Evolutionary conservation across 139 green algal genomes (phyloP).

Genomic region (Cymbomonas tetramitiformis): DNA sequence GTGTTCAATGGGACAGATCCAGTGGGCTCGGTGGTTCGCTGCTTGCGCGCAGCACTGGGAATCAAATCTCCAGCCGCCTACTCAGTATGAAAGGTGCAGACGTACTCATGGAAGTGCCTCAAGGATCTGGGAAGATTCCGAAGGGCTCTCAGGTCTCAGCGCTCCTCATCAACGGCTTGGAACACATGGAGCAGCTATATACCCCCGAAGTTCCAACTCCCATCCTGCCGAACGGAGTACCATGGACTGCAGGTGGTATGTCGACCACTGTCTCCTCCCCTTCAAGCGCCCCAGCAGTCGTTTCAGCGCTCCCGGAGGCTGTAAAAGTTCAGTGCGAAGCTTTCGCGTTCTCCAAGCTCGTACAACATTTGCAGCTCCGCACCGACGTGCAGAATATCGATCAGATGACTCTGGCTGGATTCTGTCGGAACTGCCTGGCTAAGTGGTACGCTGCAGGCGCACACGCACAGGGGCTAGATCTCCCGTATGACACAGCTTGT

Average conservation of each 20-base stretch:
- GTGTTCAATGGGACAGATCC: conserved; percentile 18
- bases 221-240: too few relatives aligned
- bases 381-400: conserved; percentile 14
- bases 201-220: too few relatives aligned
- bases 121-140: conserved; percentile 13
- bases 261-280: too few relatives aligned
- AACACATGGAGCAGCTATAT: too few relatives aligned
- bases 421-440: conserved; percentile 17
- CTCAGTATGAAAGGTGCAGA: conserved; percentile 55
- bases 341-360: conserved; percentile 7
- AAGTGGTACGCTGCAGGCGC: conserved; percentile 10
- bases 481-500: conserved; percentile 4
- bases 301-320: too few relatives aligned
- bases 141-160: conserved; percentile 22
- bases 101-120: conserved; percentile 54
- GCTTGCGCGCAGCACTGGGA: conserved; percentile 63
- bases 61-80: conserved; percentile 81
- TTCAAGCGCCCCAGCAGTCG: too few relatives aligned
- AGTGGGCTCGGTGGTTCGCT: too few relatives aligned
- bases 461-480: not conserved
- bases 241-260: too few relatives aligned
- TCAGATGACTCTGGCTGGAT: conserved; percentile 14
- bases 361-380: conserved; percentile 2
- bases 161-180: too few relatives aligned
- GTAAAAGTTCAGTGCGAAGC: too few relatives aligned